phyloP scores from a whole-genome alignment of 768 basidiomycete genomes.

The Thelephora aurantiotincta region DNA sequence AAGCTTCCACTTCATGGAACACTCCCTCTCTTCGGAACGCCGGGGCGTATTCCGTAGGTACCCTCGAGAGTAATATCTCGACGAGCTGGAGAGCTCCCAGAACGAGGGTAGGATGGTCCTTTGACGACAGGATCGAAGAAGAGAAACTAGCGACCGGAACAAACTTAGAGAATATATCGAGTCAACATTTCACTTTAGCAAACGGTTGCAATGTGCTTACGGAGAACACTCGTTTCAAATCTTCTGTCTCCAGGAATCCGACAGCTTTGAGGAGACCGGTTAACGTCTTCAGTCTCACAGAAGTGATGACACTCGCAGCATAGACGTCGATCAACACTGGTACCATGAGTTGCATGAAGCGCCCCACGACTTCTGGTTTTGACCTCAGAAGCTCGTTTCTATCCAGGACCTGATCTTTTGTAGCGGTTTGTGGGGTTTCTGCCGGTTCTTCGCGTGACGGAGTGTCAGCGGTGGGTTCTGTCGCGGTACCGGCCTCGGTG shows the following conservation, averaged over 20 bases:
- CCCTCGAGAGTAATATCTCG: conserved; percentile 76
- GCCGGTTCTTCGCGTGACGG: conserved; percentile 17
- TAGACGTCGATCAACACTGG: conserved; percentile 98
- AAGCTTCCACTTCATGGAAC: conserved; percentile 79
- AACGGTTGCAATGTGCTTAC: conserved; percentile 30
- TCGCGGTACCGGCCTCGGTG: conserved; percentile 6
- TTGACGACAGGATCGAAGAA: conserved; percentile 84
- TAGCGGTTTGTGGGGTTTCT: conserved; percentile 13
- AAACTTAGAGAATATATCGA: conserved; percentile 31
- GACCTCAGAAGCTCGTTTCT: conserved; percentile 66
- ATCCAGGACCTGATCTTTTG: conserved; percentile 29
- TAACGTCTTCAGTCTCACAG: conserved; percentile 80
- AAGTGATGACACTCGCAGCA: conserved; percentile 86
- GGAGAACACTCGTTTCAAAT: conserved; percentile 60
- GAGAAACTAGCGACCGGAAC: conserved; percentile 95
- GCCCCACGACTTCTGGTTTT: conserved; percentile 60
- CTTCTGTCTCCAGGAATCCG: conserved; percentile 71
- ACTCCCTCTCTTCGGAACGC: conserved; percentile 93
- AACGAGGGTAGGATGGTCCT: conserved; percentile 78
- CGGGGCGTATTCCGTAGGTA: conserved; percentile 73
- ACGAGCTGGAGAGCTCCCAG: conserved; percentile 87
- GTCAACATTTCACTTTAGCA: conserved; percentile 2
- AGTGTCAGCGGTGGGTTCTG: conserved; percentile 10
- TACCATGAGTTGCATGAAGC: conserved; percentile 79
- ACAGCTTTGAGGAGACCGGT: conserved; percentile 83